These are phyloP conservation scores for Abrus pulchellus DNA, from an alignment of 306 rosid genomes.

Conservation along the genomic window DNA sequence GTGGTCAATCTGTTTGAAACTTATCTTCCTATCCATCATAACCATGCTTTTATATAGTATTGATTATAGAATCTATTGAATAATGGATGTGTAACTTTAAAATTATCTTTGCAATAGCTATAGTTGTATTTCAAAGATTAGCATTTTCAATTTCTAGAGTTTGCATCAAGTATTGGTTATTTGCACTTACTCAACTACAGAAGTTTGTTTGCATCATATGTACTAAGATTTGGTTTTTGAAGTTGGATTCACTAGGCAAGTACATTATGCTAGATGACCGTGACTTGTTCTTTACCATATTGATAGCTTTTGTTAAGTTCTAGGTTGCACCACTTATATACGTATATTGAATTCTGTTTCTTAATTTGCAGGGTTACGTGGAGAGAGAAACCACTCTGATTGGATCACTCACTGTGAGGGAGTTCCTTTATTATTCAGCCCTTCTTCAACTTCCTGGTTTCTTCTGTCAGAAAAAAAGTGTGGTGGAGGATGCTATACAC, in stretches of 20 bases:
- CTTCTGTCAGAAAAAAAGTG: slow-evolving; percentile 89
- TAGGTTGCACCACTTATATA: background rate
- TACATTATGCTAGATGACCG: background rate
- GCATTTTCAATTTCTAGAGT: slow-evolving; percentile 15
- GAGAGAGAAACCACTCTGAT: slow-evolving; percentile 90
- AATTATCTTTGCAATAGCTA: slow-evolving; percentile 1
- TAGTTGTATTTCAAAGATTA: slow-evolving; percentile 1
- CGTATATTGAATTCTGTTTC: slow-evolving; percentile 39
- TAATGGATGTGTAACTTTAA: slow-evolving; percentile 9
- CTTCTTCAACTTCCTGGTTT: slow-evolving; percentile 96
- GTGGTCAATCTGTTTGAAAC: slow-evolving; percentile 16
- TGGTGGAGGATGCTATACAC: slow-evolving; percentile 96
- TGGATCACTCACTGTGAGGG: slow-evolving; percentile 97
- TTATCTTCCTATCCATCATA: slow-evolving; percentile 9
- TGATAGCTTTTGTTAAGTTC: slow-evolving; percentile 12
- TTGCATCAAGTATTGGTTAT: background rate
- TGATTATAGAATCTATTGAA: slow-evolving; percentile 7
- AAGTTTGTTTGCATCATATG: background rate
- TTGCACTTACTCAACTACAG: background rate
- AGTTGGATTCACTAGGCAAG: slow-evolving; percentile 18
- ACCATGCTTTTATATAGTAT: slow-evolving; percentile 33
- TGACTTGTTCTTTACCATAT: slow-evolving; percentile 26
- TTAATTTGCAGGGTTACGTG: slow-evolving; percentile 82
- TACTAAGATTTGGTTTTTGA: slow-evolving; percentile 5
- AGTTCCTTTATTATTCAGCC: slow-evolving; percentile 92